Conservation (phyloP, 2,329 filamentous ascomycete species). For the Cryphonectria nitschkei region DNA sequence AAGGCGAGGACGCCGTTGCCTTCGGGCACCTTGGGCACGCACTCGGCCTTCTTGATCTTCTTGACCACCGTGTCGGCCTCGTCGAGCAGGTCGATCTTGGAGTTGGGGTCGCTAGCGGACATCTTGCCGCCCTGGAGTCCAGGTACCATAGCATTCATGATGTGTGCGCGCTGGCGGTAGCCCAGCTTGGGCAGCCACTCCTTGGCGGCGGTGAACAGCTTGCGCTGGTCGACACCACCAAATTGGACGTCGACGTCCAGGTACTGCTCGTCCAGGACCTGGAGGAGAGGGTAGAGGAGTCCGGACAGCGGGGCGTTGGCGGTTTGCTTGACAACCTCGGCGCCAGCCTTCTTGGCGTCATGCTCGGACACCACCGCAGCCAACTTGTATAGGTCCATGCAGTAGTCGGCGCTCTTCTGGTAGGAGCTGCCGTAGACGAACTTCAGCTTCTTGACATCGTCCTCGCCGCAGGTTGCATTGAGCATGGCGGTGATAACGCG, state of each 20-base stretch:
- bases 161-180: constrained; percentile 72
- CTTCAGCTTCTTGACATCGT: constrained; percentile 70
- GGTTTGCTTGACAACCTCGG: constrained; percentile 93
- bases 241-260: constrained; percentile 88
- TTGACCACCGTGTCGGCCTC: constrained; percentile 71
- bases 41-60: constrained; percentile 86
- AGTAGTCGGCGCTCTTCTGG: constrained; percentile 74
- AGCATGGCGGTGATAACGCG: constrained; percentile 75
- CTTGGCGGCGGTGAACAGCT: constrained; percentile 84
- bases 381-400: constrained; percentile 86
- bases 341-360: constrained; percentile 86
- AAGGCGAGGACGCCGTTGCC: constrained; percentile 88
- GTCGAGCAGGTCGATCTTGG: constrained; percentile 94
- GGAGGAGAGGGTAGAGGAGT: constrained; percentile 83
- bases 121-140: constrained; percentile 84
- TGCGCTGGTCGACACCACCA: constrained; percentile 82
- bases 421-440: constrained; percentile 87
- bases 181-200: constrained; percentile 85
- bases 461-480: constrained; percentile 71
- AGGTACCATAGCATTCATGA: constrained; percentile 75
- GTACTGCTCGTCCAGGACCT: constrained; percentile 89
- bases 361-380: constrained; percentile 72
- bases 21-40: constrained; percentile 74
- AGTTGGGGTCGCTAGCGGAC: constrained; percentile 67
- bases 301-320: constrained; percentile 74